Base-by-base conservation (phyloP, 2,329 filamentous ascomycete species). In the Fusarium sp. region DNA sequence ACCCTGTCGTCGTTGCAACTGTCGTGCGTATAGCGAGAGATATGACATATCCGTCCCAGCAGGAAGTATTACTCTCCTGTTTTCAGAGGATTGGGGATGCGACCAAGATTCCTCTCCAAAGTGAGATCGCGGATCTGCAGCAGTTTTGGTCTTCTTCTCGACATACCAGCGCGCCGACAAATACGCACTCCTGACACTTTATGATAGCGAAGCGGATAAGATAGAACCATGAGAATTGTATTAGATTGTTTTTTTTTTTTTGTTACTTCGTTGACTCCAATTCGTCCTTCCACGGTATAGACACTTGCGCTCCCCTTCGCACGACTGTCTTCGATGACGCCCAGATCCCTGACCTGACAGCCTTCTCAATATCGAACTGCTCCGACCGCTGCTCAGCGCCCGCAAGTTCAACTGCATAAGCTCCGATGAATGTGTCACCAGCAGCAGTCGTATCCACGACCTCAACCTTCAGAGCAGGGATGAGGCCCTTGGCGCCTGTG, bases 401-500 rank as follows among this genome's bases (percentile, higher is more conserved):
- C 6, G 64, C 65, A 22, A 68, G 48, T 1, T 68, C 42, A 1
- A 68, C 65, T 17, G 94, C 93, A 80, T 98, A 97, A n/a, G 90
- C 93, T 2, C 96, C 96, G 6, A 97, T 94, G 83, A 98, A 98
- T 0, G 96, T 98, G 81, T 98, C 96, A 0, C 96, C 96, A 8
- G 96, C 96, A 2, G 93, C 96, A 9, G 96, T 98, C 2, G 96
- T 98, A 81, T 98, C 96, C 6, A 98, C 90, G 2, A 98, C 96
- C 9, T 82, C 83, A 10, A 94, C 92, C 81, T 93, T 92, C 68
- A 89, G 86, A 0, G 93, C 94, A 1, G 84, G 81, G 5, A 95
- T 82, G 69, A 90, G 78, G 1, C 85, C 87, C 58, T 84, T 85
- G 39, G 75, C 77, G 18, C 81, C 82, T 2, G 67, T 75, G 32